These are phyloP conservation scores for Syzygium grande DNA, from an alignment of 345 rosid species.

Conservation along the genomic window DNA sequence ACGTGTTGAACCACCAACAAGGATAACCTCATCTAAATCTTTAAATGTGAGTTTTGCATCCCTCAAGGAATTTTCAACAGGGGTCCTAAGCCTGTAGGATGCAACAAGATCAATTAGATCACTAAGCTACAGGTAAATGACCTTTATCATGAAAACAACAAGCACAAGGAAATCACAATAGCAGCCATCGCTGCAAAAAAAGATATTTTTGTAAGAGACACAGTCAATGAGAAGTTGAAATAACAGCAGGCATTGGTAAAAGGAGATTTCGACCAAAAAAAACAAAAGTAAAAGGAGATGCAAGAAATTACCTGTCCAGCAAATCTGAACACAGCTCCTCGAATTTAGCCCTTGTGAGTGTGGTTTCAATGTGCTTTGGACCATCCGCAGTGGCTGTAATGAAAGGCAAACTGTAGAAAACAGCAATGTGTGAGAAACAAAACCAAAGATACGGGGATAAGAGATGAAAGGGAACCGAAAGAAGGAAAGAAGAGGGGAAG, in stretches of 20 bases:
- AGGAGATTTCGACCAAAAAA: neutral
- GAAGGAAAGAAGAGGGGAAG: neutral
- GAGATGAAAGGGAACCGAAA: neutral
- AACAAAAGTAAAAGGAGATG: neutral
- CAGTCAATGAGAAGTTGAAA: neutral
- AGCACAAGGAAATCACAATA: neutral
- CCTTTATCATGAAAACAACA: neutral
- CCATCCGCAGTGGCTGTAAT: constrained; percentile 93
- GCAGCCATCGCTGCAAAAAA: neutral
- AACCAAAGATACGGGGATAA: neutral
- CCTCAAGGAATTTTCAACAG: constrained; percentile 76
- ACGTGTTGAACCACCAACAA: constrained; percentile 98
- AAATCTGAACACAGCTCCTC: constrained; percentile 52
- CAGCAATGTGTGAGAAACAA: neutral
- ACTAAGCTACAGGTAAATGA: neutral
- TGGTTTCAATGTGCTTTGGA: constrained; percentile 47
- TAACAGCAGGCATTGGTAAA: neutral
- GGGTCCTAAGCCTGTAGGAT: constrained; percentile 58
- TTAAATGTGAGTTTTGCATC: constrained; percentile 86
- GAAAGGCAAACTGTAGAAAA: constrained; percentile 72
- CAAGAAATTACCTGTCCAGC: constrained; percentile 41
- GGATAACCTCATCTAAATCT: constrained; percentile 91
- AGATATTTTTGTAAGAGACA: neutral
- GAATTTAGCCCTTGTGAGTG: constrained; percentile 46
- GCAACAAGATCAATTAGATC: neutral